Conservation (phyloP, 192 early-diverging fungal species). For the Coemansia asiatica region DNA sequence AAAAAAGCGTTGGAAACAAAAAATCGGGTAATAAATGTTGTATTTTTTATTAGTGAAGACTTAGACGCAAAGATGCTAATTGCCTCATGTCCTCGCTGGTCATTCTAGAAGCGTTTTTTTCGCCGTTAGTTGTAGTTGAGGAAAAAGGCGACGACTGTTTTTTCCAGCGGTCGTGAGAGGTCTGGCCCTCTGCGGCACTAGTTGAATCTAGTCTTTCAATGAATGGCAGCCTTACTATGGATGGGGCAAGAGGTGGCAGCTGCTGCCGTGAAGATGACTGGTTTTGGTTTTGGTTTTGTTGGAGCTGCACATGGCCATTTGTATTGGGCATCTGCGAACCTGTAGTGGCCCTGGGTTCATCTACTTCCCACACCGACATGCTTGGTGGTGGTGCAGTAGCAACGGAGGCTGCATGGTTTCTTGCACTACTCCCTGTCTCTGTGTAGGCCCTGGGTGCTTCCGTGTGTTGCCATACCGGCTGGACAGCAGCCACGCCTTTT, state of each 20-base stretch:
- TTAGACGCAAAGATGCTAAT: slow-evolving; percentile 40
- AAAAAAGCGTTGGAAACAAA: too few relatives aligned
- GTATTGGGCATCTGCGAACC: slow-evolving; percentile 14
- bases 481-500: not conserved
- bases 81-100: slow-evolving; percentile 52
- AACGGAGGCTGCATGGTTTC: not conserved
- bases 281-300: slow-evolving; percentile 2
- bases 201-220: slow-evolving; percentile 26
- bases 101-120: slow-evolving; percentile 23
- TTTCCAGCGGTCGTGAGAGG: not conserved
- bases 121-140: not conserved
- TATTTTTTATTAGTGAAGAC: slow-evolving; percentile 28
- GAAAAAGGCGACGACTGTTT: not conserved
- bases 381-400: not conserved
- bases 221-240: slow-evolving; percentile 22
- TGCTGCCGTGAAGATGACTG: slow-evolving; percentile 4
- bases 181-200: not conserved
- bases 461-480: slow-evolving; percentile 49
- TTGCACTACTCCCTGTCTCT: not conserved
- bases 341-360: not conserved
- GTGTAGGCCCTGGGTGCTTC: slow-evolving; percentile 31
- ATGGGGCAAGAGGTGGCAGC: not conserved
- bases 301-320: not conserved
- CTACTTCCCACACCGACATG: slow-evolving; percentile 8
- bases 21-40: not conserved